Base-by-base conservation (phyloP, 345 rosid species). In the Populus euphratica region DNA sequence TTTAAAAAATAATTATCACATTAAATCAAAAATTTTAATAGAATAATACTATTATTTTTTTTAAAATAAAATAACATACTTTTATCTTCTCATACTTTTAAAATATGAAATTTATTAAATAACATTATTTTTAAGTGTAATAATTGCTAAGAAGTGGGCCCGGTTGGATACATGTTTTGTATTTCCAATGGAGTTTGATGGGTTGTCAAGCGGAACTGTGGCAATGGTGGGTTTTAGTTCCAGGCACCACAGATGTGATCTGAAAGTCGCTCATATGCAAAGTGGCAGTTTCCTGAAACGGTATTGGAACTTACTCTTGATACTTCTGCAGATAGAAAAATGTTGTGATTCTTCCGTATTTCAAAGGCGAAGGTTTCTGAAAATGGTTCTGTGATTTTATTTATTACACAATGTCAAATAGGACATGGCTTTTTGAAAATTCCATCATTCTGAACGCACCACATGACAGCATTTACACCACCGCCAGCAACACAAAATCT, bases 231-330 rank as follows among this genome's bases (percentile, higher is more conserved):
- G 50, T 33, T 65, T 33, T 38, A 67, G 71, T 56, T 56, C 63
- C 29, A 56, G 38, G 35, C 71, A 66, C 64, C n/a, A 8, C 4
- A 33, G 61, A 56, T 75, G 35, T n/a, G 33, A 3, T 21, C 33
- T 54, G 43, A 47, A n/a, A n/a, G 50, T n/a, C 59, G 20, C 36
- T 23, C 18, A 49, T 50, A 64, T 44, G 77, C 68, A 67, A 73
- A 44, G 59, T n/a, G 17, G 74, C 76, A 73, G 77, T 74, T 76
- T 71, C 83, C 74, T 76, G 66, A 76, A 76, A 54, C 68, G 73
- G 36, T 31, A 65, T 0, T 14, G 16, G 23, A 44, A n/a, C 25
- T 73, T 39, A 12, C n/a, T 17, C 50, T 54, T 12, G 2, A n/a
- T 73, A 43, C 52, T 10, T 43, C 1, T 39, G 31, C 72, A n/a